A percentile compares a stretch with the other conserved stretches of the same genome.
Conservation (phyloP, 1,284 basidiomycete species). For the Puccinia novopanici region DNA sequence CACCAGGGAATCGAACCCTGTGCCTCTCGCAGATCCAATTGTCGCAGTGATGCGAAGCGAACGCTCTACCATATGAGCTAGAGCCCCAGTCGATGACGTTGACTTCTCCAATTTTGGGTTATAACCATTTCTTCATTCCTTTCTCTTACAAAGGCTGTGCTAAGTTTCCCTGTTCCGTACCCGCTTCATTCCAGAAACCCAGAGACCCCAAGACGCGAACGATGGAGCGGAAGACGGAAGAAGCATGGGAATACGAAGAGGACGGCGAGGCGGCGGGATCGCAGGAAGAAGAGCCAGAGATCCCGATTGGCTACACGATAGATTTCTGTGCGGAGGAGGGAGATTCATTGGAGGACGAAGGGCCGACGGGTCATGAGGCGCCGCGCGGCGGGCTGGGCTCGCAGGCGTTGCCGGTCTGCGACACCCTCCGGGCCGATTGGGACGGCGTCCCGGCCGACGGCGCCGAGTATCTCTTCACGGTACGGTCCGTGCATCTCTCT, state of each 20-base stretch:
- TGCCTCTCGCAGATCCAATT: slow-evolving; percentile 11
- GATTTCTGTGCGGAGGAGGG: slow-evolving; percentile 12
- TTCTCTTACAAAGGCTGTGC: background rate
- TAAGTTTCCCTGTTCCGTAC: too few species aligned
- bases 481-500: slow-evolving; percentile 18
- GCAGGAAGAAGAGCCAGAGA: background rate
- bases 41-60: slow-evolving; percentile 10
- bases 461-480: slow-evolving; percentile 36
- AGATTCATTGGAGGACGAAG: background rate
- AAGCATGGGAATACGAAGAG: slow-evolving; percentile 12
- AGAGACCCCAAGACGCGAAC: background rate
- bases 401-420: slow-evolving; percentile 26
- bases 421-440: background rate
- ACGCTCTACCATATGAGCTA: slow-evolving; percentile 47
- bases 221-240: background rate
- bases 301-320: slow-evolving; percentile 42
- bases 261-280: background rate
- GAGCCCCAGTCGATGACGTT: slow-evolving; percentile 20
- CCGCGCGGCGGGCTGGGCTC: slow-evolving; percentile 36
- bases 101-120: too few species aligned
- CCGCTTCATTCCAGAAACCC: background rate
- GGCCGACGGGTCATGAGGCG: background rate
- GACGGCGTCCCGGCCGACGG: slow-evolving; percentile 36
- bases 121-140: background rate
- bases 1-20: slow-evolving; percentile 44